Base-by-base conservation (phyloP, 495 filamentous ascomycete species). In the Penicillium egyptiacum region DNA sequence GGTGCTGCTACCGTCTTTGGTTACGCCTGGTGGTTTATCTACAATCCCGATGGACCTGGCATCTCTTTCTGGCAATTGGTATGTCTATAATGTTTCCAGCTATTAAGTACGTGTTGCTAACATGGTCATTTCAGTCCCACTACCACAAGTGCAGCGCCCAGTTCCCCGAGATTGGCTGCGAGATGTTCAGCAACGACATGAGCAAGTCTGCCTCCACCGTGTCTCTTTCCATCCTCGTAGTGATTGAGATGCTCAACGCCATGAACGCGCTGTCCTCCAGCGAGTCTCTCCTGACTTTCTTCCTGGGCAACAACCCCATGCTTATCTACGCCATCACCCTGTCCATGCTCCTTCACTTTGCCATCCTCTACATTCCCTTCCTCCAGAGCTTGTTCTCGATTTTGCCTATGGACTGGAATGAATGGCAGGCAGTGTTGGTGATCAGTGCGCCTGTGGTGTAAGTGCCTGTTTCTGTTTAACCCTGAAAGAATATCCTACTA, bases 11-110 rank as follows among this genome's bases (percentile, higher is more conserved):
- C 95, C 7, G 95, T 99, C 3, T 91, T 89, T 69, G 95, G 95
- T 31, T 99, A 99, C 70, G 93, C 92, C 25, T 99, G 95, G 95
- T 98, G 92, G 91, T 99, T 99, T 79, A 89, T 98, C 86, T 96
- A 89, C 78, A 91, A 98, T 73, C 76, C 86, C 26, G 88, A 90
- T 59, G 95, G 95, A 0, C 95, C 95, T 42, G 87, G 92, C 65
- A 97, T 99, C 73, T 88, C 81, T 48, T 95, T 96, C 77, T 93
- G 84, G 74, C 91, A 99, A 66, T 74, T 99, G 60, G 82, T 86
- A 75, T 70, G 81, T 69, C 42, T 9, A 12, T 16, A 8, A 19
- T 41, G 23, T 35, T n/a, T 28, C 12, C 17, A 33, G 26, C 5
- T 28, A 41, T 45, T 33, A 12, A 40, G 33, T 6, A 26, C 52